Conservation (phyloP, 1,284 basidiomycete genomes). For the Ustilago cynodontis region DNA sequence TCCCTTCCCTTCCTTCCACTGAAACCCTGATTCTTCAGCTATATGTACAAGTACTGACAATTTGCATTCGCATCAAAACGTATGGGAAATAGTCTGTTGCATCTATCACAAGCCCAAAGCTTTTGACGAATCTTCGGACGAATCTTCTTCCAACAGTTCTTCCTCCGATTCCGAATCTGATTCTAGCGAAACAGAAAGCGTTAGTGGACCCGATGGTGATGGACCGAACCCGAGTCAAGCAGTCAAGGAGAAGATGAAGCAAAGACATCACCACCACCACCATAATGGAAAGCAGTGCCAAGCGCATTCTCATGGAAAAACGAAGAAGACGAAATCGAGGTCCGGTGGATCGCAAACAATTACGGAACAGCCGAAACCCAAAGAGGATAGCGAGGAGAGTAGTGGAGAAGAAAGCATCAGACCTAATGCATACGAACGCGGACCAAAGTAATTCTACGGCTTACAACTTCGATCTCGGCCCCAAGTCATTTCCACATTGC, state of each 20-base stretch:
- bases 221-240: slow-evolving; percentile 9
- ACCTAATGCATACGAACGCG: slow-evolving; percentile 46
- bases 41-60: neutral
- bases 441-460: slow-evolving; percentile 8
- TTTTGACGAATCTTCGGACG: slow-evolving; percentile 62
- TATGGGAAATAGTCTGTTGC: slow-evolving; percentile 57
- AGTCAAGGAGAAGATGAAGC: slow-evolving; percentile 17
- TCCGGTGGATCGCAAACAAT: slow-evolving; percentile 23
- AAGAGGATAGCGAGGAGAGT: neutral
- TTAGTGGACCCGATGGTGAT: neutral
- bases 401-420: neutral
- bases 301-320: neutral
- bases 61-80: neutral
- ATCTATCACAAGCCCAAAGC: slow-evolving; percentile 67
- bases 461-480: neutral
- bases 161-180: neutral
- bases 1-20: no score
- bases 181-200: slow-evolving; percentile 16
- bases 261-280: slow-evolving; percentile 1
- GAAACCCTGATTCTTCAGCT: neutral
- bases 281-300: neutral
- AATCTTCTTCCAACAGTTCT: slow-evolving; percentile 18
- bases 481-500: no score
- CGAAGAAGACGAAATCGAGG: neutral
- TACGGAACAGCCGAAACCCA: slow-evolving; percentile 1